Evolutionary conservation across 305 asterid genomes (phyloP).

Genomic region (Fraxinus platypoda): DNA sequence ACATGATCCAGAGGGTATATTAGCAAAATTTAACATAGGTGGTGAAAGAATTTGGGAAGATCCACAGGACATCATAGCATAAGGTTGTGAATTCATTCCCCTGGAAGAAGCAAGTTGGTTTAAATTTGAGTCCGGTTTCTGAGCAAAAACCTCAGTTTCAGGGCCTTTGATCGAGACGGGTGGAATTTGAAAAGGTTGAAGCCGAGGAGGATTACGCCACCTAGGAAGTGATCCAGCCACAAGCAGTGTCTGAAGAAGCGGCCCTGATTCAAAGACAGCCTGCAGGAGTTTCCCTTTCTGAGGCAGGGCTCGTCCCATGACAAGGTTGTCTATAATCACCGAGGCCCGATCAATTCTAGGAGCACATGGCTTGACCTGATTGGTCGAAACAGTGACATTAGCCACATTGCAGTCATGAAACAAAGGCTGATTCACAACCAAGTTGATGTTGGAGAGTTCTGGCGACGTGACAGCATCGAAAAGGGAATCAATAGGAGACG

Average conservation of each 20-base stretch:
- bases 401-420: constrained; percentile 20
- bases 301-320: constrained; percentile 47
- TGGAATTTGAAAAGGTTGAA: constrained; percentile 49
- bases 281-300: constrained; percentile 52
- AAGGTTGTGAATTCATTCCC: constrained; percentile 21
- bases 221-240: constrained; percentile 49
- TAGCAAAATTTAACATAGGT: constrained; percentile 35
- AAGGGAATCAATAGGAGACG: constrained; percentile 44
- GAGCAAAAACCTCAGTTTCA: constrained; percentile 24
- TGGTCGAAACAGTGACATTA: not conserved
- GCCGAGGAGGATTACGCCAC: constrained; percentile 80
- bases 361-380: not conserved
- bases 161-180: constrained; percentile 46
- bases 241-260: constrained; percentile 57
- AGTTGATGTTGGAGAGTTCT: constrained; percentile 34
- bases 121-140: constrained; percentile 23
- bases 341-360: constrained; percentile 37
- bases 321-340: constrained; percentile 40
- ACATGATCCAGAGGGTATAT: constrained; percentile 24
- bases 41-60: constrained; percentile 38
- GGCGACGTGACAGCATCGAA: constrained; percentile 48
- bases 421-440: constrained; percentile 26
- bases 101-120: constrained; percentile 18
- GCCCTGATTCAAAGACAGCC: constrained; percentile 60
- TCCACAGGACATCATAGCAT: constrained; percentile 39